Percentiles rank a stretch among this genome's conserved stretches.
Evolutionary conservation across 2,329 filamentous ascomycete species (phyloP).

Genomic region (Fonsecaea monophora): DNA sequence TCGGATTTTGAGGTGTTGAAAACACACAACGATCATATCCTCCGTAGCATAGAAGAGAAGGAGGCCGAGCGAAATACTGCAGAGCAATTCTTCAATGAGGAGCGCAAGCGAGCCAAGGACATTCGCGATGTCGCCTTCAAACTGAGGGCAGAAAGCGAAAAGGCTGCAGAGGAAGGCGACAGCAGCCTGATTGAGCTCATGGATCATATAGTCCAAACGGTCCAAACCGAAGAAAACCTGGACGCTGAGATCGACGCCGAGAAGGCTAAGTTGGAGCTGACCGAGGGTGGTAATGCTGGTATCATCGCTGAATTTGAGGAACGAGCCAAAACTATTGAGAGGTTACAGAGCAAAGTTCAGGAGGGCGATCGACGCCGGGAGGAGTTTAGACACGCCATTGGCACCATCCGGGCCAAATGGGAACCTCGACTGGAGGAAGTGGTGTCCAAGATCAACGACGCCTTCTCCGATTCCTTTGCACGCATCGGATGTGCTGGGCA

Average conservation of each 20-base stretch:
- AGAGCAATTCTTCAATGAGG: conserved; percentile 18
- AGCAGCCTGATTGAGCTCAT: conserved; percentile 27
- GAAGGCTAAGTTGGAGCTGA: conserved; percentile 76
- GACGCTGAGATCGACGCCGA: conserved; percentile 76
- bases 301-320: conserved; percentile 79
- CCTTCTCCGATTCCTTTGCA: conserved; percentile 91
- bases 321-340: conserved; percentile 71
- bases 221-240: conserved; percentile 67
- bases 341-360: conserved; percentile 51
- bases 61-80: conserved; percentile 40
- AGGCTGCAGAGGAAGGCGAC: conserved; percentile 37
- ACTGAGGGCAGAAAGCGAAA: conserved; percentile 43
- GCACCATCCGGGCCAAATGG: conserved; percentile 73
- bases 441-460: conserved; percentile 80
- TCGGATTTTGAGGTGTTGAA: conserved; percentile 78
- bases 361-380: conserved; percentile 63
- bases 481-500: conserved; percentile 94
- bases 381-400: conserved; percentile 64
- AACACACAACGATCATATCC: conserved; percentile 67
- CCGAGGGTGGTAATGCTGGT: conserved; percentile 69
- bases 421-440: conserved; percentile 83
- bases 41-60: conserved; percentile 52
- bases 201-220: conserved; percentile 47
- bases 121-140: conserved; percentile 35
- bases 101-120: conserved; percentile 34